phyloP scores from a whole-genome alignment of 768 basidiomycete genomes.

The Tylopilus intermedius region DNA sequence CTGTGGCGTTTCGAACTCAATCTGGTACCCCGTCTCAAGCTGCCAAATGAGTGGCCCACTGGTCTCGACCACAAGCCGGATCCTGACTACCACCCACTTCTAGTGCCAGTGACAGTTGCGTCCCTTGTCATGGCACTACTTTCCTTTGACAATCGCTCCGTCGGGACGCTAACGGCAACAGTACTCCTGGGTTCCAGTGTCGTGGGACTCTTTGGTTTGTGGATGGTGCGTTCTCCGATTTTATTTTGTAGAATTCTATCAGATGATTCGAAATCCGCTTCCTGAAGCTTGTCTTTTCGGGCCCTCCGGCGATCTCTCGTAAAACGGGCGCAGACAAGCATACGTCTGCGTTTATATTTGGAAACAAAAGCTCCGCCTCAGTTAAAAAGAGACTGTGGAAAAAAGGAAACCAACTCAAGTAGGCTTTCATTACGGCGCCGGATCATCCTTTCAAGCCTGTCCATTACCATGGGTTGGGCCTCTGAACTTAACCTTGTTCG shows the following conservation, averaged over 20 bases:
- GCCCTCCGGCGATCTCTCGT: constrained; percentile 51
- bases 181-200: constrained; percentile 45
- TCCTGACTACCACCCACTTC: constrained; percentile 51
- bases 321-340: constrained; percentile 80
- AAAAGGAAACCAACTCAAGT: constrained; percentile 32
- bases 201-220: constrained; percentile 64
- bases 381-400: constrained; percentile 56
- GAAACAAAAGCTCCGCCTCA: constrained; percentile 65
- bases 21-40: constrained; percentile 25
- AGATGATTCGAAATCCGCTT: constrained; percentile 11
- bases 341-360: constrained; percentile 75
- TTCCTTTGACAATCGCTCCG: constrained; percentile 56
- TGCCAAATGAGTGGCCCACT: constrained; percentile 39
- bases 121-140: constrained; percentile 53
- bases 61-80: constrained; percentile 26
- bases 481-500: constrained; percentile 30
- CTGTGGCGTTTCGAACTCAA: constrained; percentile 4
- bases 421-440: constrained; percentile 15
- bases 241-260: constrained; percentile 9
- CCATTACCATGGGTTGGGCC: constrained; percentile 3
- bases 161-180: constrained; percentile 53
- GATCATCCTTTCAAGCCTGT: constrained; percentile 14
- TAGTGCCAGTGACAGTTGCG: constrained; percentile 55
- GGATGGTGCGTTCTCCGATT: constrained; percentile 51
- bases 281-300: constrained; percentile 56